Evolutionary conservation across 2,329 filamentous ascomycete genomes (phyloP), one percentile per base, ranked within the genome.

Genomic region (Orbilia quercus): DNA sequence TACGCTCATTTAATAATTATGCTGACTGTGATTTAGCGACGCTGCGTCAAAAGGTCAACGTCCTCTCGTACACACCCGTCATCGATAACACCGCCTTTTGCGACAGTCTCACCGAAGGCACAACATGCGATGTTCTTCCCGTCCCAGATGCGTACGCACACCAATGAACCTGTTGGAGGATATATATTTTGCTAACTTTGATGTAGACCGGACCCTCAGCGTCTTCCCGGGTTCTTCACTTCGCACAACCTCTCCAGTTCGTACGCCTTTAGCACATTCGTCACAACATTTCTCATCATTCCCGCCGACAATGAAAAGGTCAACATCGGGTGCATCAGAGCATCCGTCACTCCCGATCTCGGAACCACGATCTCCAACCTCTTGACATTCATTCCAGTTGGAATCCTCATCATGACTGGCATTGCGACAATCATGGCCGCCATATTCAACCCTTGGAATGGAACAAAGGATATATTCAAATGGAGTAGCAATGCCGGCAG

Each of bases 401-500:
- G 90, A 1, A 87, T 97, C 22, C 84, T 99, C 31, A 82, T 94
- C 1, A 84, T 94, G 42, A 91, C 96, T 48, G 95, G 88, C 1
- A 81, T 92, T 67, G 92, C 93, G 12, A 96, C 94, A 5, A 83
- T 93, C 36, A 88, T 92, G 76, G 92, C 95, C 1, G 91, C 88
- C 54, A 91, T 96, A 38, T 94, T 88, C 79, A 97, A 93, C 79
- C 95, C 95, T 0, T 99, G 95, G 94, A 77, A 76, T 59, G 95
- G 95, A 18, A 91, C 92, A 1, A 88, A 88, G 6, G 91, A 99
- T 79, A 85, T 94, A 18, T 98, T 98, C 80, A 89, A 91, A 76
- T 99, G 94, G 92, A 92, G 92, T n/a, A 96, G 92, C 79, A 99
- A 99, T 80, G 98, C 96, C 80, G 95, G 95, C 36, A 88, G 94